These are phyloP conservation scores for Dothiorella sarmentorum DNA, from an alignment of 2,329 filamentous ascomycete species.

Conservation along the genomic window DNA sequence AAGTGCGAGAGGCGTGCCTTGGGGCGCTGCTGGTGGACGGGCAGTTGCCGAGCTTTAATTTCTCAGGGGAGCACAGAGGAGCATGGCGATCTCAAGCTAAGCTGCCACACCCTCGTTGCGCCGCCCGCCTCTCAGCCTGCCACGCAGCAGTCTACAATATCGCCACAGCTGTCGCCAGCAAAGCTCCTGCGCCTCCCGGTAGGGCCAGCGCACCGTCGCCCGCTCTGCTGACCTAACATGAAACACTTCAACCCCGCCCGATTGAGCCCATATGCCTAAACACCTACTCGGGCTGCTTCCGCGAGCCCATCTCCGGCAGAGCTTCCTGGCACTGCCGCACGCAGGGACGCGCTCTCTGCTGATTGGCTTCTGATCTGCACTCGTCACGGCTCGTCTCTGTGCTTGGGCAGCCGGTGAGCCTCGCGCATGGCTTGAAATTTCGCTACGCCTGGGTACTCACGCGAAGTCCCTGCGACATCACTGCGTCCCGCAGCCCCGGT, in stretches of 20 bases:
- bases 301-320: slow-evolving; percentile 11
- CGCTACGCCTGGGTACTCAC: not conserved
- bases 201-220: not conserved
- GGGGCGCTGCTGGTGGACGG: not conserved
- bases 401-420: not conserved
- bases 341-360: not conserved
- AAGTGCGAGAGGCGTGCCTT: slow-evolving; percentile 7
- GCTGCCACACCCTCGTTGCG: not conserved
- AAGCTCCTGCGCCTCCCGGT: not conserved
- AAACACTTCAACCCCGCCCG: slow-evolving; percentile 3
- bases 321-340: slow-evolving; percentile 9
- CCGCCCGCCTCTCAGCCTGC: not conserved
- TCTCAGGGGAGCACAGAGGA: slow-evolving; percentile 7
- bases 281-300: not conserved
- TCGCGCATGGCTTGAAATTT: no score
- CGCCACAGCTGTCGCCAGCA: slow-evolving; percentile 5
- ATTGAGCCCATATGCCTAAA: not conserved
- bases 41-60: slow-evolving; percentile 15
- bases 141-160: not conserved
- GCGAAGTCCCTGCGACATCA: not conserved
- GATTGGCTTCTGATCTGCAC: not conserved
- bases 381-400: not conserved
- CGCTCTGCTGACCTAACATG: not conserved
- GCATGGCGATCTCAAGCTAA: slow-evolving; percentile 10
- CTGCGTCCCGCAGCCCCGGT: not conserved